Percentiles rank a stretch among this genome's conserved stretches.
phyloP scores from a whole-genome alignment of 257 asterid species.

The Solanum tarapatanum region DNA sequence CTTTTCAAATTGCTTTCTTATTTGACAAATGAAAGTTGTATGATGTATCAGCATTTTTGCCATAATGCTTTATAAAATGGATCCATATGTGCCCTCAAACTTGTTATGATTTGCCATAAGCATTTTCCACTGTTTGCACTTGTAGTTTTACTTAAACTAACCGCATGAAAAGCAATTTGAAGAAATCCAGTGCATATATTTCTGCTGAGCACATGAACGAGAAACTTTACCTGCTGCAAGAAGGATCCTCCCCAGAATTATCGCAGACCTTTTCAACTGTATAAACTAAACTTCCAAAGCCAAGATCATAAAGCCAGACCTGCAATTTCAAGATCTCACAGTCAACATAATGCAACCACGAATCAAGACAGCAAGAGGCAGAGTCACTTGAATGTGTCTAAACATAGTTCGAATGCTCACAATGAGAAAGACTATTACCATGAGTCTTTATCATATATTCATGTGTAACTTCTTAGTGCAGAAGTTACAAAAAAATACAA shows the following conservation, averaged over 20 bases:
- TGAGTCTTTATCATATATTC: background rate
- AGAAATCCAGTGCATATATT: background rate
- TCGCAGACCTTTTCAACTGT: conserved; percentile 74
- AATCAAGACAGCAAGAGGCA: background rate
- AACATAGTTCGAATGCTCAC: background rate
- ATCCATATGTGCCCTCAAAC: background rate
- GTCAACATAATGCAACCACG: background rate
- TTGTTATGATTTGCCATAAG: background rate
- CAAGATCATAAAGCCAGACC: conserved; percentile 70
- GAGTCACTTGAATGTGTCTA: background rate
- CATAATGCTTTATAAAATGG: background rate
- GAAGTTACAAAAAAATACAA: background rate
- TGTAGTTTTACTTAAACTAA: background rate
- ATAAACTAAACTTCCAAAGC: conserved; percentile 47
- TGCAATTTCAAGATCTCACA: conserved; percentile 13
- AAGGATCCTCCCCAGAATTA: conserved; percentile 93
- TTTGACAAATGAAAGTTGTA: background rate
- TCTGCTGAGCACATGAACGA: background rate
- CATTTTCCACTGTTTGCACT: background rate
- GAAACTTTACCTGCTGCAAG: conserved; percentile 77
- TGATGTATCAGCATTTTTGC: background rate
- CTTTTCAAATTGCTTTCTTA: background rate
- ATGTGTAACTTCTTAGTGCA: background rate
- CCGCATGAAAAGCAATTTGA: background rate
- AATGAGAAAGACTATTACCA: background rate